Conservation (phyloP, 2,329 filamentous ascomycete species). For the Epicoccum sorghinum region DNA sequence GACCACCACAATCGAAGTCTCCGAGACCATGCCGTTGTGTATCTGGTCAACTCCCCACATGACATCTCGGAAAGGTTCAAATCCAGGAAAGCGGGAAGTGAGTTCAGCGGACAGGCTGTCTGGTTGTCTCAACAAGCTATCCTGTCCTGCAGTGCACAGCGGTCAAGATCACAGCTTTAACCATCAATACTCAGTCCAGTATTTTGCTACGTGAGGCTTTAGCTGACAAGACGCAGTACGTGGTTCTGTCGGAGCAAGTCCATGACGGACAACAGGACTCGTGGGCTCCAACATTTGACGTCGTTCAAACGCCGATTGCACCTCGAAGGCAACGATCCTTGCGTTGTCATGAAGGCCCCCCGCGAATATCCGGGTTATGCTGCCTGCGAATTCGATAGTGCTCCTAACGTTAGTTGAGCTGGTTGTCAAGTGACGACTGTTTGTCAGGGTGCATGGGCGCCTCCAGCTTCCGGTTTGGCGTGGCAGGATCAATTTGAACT, state of each 20-base stretch:
- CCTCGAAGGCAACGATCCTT: background rate
- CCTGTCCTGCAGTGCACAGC: too few species aligned
- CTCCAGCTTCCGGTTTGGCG: background rate
- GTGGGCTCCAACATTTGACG: slow-evolving; percentile 24
- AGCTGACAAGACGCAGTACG: too few species aligned
- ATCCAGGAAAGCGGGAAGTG: too few species aligned
- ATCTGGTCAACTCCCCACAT: too few species aligned
- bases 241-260: slow-evolving; percentile 5
- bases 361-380: background rate
- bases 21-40: background rate
- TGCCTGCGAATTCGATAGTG: background rate
- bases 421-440: too few species aligned
- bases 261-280: slow-evolving; percentile 18
- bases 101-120: too few species aligned
- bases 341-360: background rate
- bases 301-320: slow-evolving; percentile 13
- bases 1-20: slow-evolving; percentile 30
- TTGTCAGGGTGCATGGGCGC: too few species aligned
- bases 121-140: too few species aligned
- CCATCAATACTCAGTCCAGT: too few species aligned
- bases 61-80: too few species aligned
- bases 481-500: background rate
- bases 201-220: too few species aligned
- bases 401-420: background rate
- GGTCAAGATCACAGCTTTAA: too few species aligned